Conservation (phyloP, 2,329 filamentous ascomycete genomes). For the Hypoxylon sp. region DNA sequence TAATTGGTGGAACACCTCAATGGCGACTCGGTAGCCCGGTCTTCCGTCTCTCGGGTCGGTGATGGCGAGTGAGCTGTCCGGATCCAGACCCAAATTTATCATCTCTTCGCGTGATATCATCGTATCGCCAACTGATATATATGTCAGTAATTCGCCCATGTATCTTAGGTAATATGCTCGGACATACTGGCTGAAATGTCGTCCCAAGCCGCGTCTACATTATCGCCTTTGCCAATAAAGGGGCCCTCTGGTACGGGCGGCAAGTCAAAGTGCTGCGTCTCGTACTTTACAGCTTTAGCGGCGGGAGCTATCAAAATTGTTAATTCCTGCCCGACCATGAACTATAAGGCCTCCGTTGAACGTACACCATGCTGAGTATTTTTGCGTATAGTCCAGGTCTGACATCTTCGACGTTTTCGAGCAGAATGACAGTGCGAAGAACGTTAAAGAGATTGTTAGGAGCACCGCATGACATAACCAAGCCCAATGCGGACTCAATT, state of each 20-base stretch:
- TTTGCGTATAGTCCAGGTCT: conserved; percentile 53
- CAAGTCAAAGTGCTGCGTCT: conserved; percentile 64
- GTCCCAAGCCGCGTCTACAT: conserved; percentile 71
- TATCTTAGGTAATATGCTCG: not conserved
- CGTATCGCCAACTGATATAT: conserved; percentile 67
- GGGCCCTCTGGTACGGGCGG: conserved; percentile 61
- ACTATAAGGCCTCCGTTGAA: conserved; percentile 7
- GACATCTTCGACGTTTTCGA: conserved; percentile 53
- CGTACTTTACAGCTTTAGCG: conserved; percentile 61
- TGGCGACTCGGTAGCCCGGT: conserved; percentile 69
- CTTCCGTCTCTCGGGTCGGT: conserved; percentile 68
- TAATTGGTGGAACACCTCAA: conserved; percentile 70
- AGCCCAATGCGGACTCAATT: conserved; percentile 53
- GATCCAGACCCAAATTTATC: conserved; percentile 64
- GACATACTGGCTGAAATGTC: conserved; percentile 50
- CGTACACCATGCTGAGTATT: conserved; percentile 63
- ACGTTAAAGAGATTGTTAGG: conserved; percentile 56
- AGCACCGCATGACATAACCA: conserved; percentile 59
- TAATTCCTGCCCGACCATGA: not conserved
- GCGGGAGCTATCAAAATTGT: conserved; percentile 59
- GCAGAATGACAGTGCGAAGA: conserved; percentile 59
- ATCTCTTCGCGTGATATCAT: conserved; percentile 70
- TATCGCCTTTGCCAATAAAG: conserved; percentile 68
- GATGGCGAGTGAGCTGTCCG: conserved; percentile 65
- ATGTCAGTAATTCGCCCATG: conserved; percentile 9